These are phyloP conservation scores for Aspergillus funiculosus DNA, from an alignment of 495 filamentous ascomycete species.

Conservation along the genomic window DNA sequence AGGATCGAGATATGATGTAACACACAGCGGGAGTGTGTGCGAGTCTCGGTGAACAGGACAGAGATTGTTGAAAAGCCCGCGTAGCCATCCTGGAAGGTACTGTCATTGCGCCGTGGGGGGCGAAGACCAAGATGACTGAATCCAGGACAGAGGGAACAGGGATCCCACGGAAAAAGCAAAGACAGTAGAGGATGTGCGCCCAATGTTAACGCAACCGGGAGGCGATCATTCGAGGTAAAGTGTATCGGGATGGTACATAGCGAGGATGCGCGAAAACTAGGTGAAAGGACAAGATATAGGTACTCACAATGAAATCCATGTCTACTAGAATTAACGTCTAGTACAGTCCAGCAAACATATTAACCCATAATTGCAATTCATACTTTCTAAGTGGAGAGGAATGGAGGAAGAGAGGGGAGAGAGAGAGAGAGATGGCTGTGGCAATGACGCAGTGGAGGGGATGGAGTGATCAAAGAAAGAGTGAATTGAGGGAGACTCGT, in stretches of 20 bases:
- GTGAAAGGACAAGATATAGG: neutral
- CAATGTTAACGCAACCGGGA: constrained; percentile 11
- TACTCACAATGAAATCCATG: constrained; percentile 49
- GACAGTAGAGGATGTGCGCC: neutral
- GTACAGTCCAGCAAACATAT: constrained; percentile 24
- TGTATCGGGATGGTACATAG: neutral
- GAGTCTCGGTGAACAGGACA: constrained; percentile 2
- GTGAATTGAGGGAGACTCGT: neutral
- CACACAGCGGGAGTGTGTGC: constrained; percentile 1
- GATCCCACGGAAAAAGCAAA: constrained; percentile 6
- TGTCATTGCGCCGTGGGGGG: neutral
- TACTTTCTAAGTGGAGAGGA: constrained; percentile 23
- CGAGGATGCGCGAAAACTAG: neutral
- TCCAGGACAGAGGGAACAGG: neutral
- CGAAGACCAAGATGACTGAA: neutral
- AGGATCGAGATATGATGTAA: constrained; percentile 3
- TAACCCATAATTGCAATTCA: constrained; percentile 37
- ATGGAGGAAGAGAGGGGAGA: neutral
- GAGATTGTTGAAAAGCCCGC: neutral
- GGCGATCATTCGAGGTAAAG: neutral
- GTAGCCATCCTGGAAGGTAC: constrained; percentile 4
- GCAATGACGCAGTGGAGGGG: constrained; percentile 16
- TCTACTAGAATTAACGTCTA: constrained; percentile 28
- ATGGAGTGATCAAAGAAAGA: neutral
- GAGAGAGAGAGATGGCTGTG: constrained; percentile 4